Evolutionary conservation across 192 early-diverging fungal species (phyloP), one percentile per base, ranked within the genome.

Genomic region (Chytriomyces confervae): DNA sequence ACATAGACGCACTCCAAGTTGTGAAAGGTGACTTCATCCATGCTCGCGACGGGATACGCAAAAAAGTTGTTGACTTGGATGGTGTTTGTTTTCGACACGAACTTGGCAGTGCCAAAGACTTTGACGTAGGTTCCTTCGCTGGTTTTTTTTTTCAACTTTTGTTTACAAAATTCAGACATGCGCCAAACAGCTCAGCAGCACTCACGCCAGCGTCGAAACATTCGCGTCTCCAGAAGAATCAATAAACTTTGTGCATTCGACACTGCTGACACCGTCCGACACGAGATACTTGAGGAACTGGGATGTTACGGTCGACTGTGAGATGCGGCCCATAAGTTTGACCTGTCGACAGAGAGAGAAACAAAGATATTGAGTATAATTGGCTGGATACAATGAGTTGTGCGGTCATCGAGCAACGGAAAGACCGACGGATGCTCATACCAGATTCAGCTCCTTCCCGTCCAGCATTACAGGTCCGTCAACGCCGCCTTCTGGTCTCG

Each of bases 21-120:
- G 76, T 95, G 95, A 75, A 89, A 93, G 0, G 92, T 87, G 50
- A 95, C 84, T 78, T 95, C 93, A 83, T 97, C 92, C 61, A 89
- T 84, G 65, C 91, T 86, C 6, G 80, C 82, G 13, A 97, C 86
- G 27, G 88, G 87, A 75, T 84, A 85, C 5, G 87, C 86, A 18
- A 82, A 80, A 48, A 95, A 67, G 36, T 73, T 82, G 10, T 18
- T 49, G 16, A 76, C 7, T 23, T 48, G 9, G 8, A 76, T 13
- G 1, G 47, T 85, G 80, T 66, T 87, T 86, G 51, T 85, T 77
- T 67, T 93, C 85, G 78, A 91, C 92, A 61, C 81, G 89, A 44
- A 94, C 77, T 60, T 91, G 83, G 49, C 74, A 44, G 48, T 20
- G 10, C 94, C 95, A 66, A 90, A 80, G 3, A 95, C 86, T 44